These are phyloP conservation scores for Scenedesmus sp. DNA, from an alignment of 163 green algal genomes.

Conservation along the genomic window DNA sequence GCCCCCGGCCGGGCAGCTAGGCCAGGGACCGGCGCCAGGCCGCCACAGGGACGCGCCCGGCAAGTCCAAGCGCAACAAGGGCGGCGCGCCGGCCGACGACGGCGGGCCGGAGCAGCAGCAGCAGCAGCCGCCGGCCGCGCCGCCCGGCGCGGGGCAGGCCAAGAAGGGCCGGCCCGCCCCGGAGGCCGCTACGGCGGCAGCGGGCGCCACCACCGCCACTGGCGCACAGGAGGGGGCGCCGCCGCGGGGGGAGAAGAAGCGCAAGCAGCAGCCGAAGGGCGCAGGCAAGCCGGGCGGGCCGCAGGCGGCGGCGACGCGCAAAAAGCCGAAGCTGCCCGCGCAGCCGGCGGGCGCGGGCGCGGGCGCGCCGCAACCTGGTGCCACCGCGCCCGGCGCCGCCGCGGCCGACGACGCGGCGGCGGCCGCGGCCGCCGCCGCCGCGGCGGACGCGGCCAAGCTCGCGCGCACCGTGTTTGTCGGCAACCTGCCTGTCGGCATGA, in stretches of 20 bases:
- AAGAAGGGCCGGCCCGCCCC: not conserved
- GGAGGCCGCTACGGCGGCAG: not conserved
- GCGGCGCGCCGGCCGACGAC: not conserved
- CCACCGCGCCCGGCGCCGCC: not conserved
- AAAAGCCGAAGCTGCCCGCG: not conserved
- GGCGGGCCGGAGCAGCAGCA: slow-evolving; percentile 5
- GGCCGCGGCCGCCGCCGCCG: not conserved
- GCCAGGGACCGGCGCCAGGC: not conserved
- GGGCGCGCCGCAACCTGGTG: not conserved
- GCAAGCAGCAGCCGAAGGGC: not conserved
- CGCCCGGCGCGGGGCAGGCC: not conserved
- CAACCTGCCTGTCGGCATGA: slow-evolving; percentile 67
- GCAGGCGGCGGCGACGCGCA: not conserved
- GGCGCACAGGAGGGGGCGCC: not conserved
- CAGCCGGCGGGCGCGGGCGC: not conserved
- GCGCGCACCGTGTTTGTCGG: slow-evolving; percentile 80
- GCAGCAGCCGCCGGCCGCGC: not conserved
- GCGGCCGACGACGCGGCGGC: not conserved
- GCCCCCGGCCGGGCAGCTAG: not conserved
- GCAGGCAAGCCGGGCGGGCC: not conserved
- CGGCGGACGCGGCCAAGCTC: slow-evolving; percentile 28
- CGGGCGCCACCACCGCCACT: not conserved
- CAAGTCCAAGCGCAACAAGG: not conserved
- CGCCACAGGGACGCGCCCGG: not conserved
- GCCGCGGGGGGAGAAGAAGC: not conserved